Percentiles rank a stretch among this genome's conserved stretches.
These are phyloP conservation scores for Kwoniella europaea DNA, from an alignment of 768 basidiomycete genomes.

Conservation along the genomic window DNA sequence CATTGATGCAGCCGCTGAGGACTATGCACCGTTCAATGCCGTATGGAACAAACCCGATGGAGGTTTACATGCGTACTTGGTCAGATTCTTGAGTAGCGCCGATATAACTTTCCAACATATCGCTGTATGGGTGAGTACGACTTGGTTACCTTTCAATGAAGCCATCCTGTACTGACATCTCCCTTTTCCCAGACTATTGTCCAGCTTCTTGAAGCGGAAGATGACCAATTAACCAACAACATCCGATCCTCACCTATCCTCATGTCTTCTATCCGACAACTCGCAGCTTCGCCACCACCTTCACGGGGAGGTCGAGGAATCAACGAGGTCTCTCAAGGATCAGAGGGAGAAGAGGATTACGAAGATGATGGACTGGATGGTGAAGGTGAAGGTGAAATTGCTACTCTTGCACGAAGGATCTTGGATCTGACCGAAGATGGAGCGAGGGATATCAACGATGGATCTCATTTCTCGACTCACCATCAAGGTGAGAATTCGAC, in stretches of 20 bases:
- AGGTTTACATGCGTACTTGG: constrained; percentile 92
- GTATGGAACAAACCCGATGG: constrained; percentile 99
- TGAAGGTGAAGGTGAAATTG: constrained; percentile 88
- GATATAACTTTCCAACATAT: constrained; percentile 99
- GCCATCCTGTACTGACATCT: background rate
- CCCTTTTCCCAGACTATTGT: constrained; percentile 71
- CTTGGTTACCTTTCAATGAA: background rate
- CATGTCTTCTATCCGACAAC: constrained; percentile 81
- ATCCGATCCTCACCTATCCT: constrained; percentile 82
- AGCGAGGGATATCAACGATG: constrained; percentile 21
- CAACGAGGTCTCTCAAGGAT: constrained; percentile 64
- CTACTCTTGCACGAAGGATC: constrained; percentile 79
- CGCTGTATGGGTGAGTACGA: constrained; percentile 75
- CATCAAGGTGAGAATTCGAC: background rate
- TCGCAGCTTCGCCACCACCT: constrained; percentile 63
- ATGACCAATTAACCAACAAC: constrained; percentile 85
- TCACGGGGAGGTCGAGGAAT: constrained; percentile 37
- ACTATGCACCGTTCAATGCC: constrained; percentile 95
- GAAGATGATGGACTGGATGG: constrained; percentile 60
- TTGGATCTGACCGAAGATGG: constrained; percentile 77
- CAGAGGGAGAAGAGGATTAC: constrained; percentile 69
- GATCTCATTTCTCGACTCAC: constrained; percentile 12
- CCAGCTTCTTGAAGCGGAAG: constrained; percentile 94
- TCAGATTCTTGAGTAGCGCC: constrained; percentile 87
- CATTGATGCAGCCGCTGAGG: constrained; percentile 60